Conservation (phyloP, 257 asterid species). For the Solanum arcanum region DNA sequence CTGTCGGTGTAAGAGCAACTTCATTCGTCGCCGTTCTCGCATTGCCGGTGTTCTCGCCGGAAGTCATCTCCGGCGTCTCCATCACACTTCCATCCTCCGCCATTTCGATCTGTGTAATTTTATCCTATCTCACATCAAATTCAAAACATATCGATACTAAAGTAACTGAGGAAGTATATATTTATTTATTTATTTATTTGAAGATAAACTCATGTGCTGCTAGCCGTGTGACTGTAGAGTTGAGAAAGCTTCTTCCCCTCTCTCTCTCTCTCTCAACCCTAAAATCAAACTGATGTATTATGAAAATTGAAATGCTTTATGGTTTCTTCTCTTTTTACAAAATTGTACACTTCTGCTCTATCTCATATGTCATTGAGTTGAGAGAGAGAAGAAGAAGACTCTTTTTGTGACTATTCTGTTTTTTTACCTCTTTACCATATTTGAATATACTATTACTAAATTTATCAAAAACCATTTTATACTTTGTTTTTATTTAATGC, state of each 20-base stretch:
- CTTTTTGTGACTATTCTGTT: neutral
- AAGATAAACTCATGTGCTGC: neutral
- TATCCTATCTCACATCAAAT: constrained; percentile 19
- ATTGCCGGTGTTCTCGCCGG: constrained; percentile 42
- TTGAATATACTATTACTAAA: neutral
- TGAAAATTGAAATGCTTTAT: neutral
- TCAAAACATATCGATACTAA: neutral
- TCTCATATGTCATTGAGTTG: neutral
- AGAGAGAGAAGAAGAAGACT: neutral
- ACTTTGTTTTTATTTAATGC: neutral
- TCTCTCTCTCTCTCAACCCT: neutral
- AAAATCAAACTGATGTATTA: neutral
- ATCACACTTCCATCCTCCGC: constrained; percentile 63
- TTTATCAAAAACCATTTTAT: neutral
- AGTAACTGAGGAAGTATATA: neutral
- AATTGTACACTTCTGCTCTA: neutral
- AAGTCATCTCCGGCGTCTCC: constrained; percentile 29
- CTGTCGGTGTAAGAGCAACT: constrained; percentile 10
- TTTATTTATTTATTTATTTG: neutral
- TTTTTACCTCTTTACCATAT: neutral
- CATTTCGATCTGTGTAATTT: constrained; percentile 58
- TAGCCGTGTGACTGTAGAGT: neutral
- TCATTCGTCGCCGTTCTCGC: constrained; percentile 11
- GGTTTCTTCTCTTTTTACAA: neutral
- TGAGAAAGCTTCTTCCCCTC: neutral